phyloP scores from a whole-genome alignment of 495 filamentous ascomycete species.

The Neurospora tetraspora region DNA sequence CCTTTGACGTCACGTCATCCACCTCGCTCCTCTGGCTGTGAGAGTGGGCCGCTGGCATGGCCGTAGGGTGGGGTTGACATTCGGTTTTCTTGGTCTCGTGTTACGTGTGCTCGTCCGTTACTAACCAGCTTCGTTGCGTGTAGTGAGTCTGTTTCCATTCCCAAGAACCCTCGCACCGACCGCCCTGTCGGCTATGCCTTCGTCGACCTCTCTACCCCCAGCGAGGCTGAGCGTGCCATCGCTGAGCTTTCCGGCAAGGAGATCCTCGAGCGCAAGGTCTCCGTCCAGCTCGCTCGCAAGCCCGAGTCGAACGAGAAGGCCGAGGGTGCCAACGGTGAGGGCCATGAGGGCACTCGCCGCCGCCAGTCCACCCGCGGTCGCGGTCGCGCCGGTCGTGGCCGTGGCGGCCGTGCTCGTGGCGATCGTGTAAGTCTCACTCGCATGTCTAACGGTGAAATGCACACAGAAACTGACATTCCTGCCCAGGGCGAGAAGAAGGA shows the following conservation, averaged over 20 bases:
- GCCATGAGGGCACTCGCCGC: slow-evolving; percentile 66
- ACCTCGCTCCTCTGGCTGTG: background rate
- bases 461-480: slow-evolving; percentile 8
- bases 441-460: background rate
- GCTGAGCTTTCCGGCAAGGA: slow-evolving; percentile 89
- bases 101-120: background rate
- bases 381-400: slow-evolving; percentile 65
- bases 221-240: slow-evolving; percentile 91
- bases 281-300: slow-evolving; percentile 95
- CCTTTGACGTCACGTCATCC: background rate
- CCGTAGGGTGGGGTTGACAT: background rate
- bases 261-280: slow-evolving; percentile 96
- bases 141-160: slow-evolving; percentile 96
- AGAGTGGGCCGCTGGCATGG: background rate
- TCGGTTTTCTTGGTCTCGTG: background rate
- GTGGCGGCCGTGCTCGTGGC: slow-evolving; percentile 60
- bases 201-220: slow-evolving; percentile 88
- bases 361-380: slow-evolving; percentile 61
- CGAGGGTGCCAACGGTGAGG: slow-evolving; percentile 57
- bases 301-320: slow-evolving; percentile 76
- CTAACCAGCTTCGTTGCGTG: slow-evolving; percentile 14
- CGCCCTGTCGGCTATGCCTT: slow-evolving; percentile 98
- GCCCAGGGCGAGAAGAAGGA: slow-evolving; percentile 38
- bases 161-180: slow-evolving; percentile 95
- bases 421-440: slow-evolving; percentile 41